A percentile compares a stretch with the other conserved stretches of the same genome.
Conservation (phyloP, 1,284 basidiomycete genomes). For the Phylloporus sp. region DNA sequence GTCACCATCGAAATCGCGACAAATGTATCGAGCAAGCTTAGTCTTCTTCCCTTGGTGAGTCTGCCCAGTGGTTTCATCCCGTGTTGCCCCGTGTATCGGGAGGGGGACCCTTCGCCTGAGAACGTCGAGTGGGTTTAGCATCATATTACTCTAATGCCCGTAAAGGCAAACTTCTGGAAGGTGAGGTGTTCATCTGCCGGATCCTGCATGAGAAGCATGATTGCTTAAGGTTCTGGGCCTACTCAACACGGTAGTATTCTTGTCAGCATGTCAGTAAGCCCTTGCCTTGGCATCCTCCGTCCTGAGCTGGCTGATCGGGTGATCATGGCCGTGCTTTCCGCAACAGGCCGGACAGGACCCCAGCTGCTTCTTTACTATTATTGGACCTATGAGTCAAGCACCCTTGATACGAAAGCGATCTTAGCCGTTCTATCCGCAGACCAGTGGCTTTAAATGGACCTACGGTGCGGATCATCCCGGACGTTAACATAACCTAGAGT, state of each 20-base stretch:
- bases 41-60: conserved; percentile 2
- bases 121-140: conserved; percentile 10
- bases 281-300: conserved; percentile 4
- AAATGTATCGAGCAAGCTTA: neutral
- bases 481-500: conserved; percentile 12
- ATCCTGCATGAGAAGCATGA: conserved; percentile 29
- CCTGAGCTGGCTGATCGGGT: conserved; percentile 18
- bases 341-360: conserved; percentile 19
- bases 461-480: conserved; percentile 34
- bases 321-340: conserved; percentile 16
- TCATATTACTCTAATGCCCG: conserved; percentile 13
- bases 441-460: conserved; percentile 23
- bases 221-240: conserved; percentile 21
- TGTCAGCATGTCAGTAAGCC: conserved; percentile 15
- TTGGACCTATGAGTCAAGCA: conserved; percentile 22
- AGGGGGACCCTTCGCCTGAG: conserved; percentile 17
- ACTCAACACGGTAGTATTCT: conserved; percentile 22
- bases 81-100: conserved; percentile 7
- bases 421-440: conserved; percentile 32
- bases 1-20: neutral
- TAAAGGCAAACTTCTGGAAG: conserved; percentile 13
- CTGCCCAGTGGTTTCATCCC: conserved; percentile 1
- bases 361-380: conserved; percentile 25
- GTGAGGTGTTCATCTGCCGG: conserved; percentile 15
- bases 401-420: conserved; percentile 26